Conservation (phyloP, 2,329 filamentous ascomycete species). For the Fusarium equiseti region DNA sequence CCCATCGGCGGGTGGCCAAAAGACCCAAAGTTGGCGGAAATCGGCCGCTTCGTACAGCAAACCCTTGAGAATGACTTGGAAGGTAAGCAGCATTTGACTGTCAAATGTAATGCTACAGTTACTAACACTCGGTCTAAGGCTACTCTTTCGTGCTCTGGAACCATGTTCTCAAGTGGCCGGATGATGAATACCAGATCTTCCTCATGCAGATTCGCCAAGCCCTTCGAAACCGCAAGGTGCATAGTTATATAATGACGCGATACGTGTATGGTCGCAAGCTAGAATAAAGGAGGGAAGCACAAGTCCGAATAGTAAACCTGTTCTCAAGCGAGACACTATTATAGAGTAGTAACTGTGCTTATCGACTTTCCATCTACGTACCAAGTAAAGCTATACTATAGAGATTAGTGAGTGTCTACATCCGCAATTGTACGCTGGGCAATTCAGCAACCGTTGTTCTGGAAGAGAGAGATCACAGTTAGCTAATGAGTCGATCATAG, state of each 20-base stretch:
- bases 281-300: fast-evolving
- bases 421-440: no score
- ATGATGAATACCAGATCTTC: slow-evolving; percentile 41
- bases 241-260: slow-evolving; percentile 37
- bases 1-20: slow-evolving; percentile 38
- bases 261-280: slow-evolving; percentile 39
- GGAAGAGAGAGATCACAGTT: no score
- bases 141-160: slow-evolving; percentile 36
- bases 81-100: no score
- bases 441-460: no score
- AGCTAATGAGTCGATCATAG: no score
- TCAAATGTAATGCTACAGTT: fast-evolving
- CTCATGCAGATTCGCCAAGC: slow-evolving; percentile 36
- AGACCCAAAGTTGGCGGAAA: slow-evolving; percentile 26
- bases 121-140: background rate
- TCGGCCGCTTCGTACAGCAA: slow-evolving; percentile 31
- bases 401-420: no score
- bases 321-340: no score
- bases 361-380: no score
- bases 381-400: no score
- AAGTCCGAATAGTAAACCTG: no score
- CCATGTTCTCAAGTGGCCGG: slow-evolving; percentile 36
- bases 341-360: no score
- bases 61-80: slow-evolving; percentile 35
- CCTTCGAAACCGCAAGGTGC: slow-evolving; percentile 30